A percentile compares a stretch with the other conserved stretches of the same genome.
phyloP scores from a whole-genome alignment of 768 basidiomycete species.

The Phylloporus scabripes region DNA sequence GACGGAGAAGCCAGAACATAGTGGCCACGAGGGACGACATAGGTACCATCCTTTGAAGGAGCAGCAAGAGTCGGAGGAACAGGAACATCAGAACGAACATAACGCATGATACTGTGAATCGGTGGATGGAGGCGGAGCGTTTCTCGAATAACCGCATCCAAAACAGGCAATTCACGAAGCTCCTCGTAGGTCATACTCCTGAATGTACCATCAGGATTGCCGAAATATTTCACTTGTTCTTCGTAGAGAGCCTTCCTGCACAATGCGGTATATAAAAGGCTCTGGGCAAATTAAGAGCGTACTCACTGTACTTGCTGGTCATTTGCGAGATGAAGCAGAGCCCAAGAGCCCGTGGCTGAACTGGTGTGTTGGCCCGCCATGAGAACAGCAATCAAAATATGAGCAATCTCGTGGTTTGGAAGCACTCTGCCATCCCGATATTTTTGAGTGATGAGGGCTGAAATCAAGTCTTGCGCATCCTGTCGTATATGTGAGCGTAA shows the following conservation, averaged over 20 bases:
- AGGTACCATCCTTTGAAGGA: slow-evolving; percentile 65
- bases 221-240: slow-evolving; percentile 83
- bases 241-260: slow-evolving; percentile 74
- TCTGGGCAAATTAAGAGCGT: neutral
- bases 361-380: slow-evolving; percentile 99
- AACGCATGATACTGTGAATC: slow-evolving; percentile 92
- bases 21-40: slow-evolving; percentile 86
- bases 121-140: slow-evolving; percentile 92
- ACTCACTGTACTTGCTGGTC: slow-evolving; percentile 71
- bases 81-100: slow-evolving; percentile 79
- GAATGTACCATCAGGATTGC: slow-evolving; percentile 73
- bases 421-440: slow-evolving; percentile 79
- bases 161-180: slow-evolving; percentile 71
- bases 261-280: neutral
- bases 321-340: slow-evolving; percentile 79
- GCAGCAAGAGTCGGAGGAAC: slow-evolving; percentile 78
- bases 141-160: slow-evolving; percentile 90
- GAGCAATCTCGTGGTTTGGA: slow-evolving; percentile 88
- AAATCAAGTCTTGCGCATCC: slow-evolving; percentile 89
- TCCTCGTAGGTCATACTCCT: slow-evolving; percentile 82
- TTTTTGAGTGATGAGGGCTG: slow-evolving; percentile 73
- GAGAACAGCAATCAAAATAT: slow-evolving; percentile 97
- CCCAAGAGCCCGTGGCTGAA: slow-evolving; percentile 89
- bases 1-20: slow-evolving; percentile 86
- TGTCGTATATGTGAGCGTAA: slow-evolving; percentile 26